Conservation (phyloP, 306 rosid species). For the Vachellia collinsii region DNA sequence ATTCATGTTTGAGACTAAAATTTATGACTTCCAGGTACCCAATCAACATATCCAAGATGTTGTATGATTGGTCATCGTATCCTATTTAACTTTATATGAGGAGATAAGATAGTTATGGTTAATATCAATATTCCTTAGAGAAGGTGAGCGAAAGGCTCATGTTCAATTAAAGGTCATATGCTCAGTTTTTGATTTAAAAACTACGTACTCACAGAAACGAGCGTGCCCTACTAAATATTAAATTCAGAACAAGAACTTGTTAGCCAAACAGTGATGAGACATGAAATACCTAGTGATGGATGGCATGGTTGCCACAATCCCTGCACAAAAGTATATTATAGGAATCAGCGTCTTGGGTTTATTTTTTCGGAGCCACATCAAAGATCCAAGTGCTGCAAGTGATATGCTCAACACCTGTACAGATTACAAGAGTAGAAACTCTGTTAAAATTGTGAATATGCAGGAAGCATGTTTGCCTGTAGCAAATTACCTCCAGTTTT, state of each 20-base stretch:
- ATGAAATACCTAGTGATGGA: slow-evolving; percentile 83
- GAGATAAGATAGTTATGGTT: neutral
- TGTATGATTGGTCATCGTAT: slow-evolving; percentile 14
- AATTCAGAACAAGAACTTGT: slow-evolving; percentile 8
- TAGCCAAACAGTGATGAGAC: slow-evolving; percentile 17
- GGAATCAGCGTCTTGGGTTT: slow-evolving; percentile 92
- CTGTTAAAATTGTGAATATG: slow-evolving; percentile 16
- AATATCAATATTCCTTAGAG: slow-evolving; percentile 14
- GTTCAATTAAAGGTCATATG: slow-evolving; percentile 8
- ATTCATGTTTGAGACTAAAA: neutral
- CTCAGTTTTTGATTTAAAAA: slow-evolving; percentile 29
- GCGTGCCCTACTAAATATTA: neutral
- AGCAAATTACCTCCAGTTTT: slow-evolving; percentile 17
- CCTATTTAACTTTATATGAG: slow-evolving; percentile 3
- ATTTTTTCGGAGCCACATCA: slow-evolving; percentile 98
- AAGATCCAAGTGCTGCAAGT: slow-evolving; percentile 92
- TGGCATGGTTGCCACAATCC: slow-evolving; percentile 93
- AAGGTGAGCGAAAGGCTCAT: neutral
- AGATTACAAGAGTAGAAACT: slow-evolving; percentile 33
- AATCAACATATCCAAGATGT: neutral
- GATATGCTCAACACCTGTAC: slow-evolving; percentile 90
- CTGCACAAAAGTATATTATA: slow-evolving; percentile 80
- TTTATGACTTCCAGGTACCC: slow-evolving; percentile 18
- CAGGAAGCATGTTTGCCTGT: neutral
- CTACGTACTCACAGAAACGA: slow-evolving; percentile 8